Base-by-base conservation (phyloP, 192 early-diverging fungal genomes). In the Gigaspora rosea region DNA sequence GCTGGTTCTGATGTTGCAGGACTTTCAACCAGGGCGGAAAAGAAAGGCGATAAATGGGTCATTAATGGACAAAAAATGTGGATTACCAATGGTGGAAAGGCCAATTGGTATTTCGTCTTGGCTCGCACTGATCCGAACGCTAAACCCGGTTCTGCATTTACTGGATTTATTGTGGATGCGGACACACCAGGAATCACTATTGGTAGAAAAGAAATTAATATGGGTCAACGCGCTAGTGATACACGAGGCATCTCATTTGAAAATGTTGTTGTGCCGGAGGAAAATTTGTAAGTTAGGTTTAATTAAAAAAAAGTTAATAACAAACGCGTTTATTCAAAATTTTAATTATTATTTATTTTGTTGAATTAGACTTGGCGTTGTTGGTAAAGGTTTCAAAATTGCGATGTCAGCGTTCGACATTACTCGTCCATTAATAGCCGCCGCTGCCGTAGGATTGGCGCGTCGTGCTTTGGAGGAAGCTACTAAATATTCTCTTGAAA, bases 321-420 rank as follows among this genome's bases (percentile, higher is more conserved):
- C 8, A 48, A 46, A 71, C 15, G 32, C 50, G 4, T 22, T 8
- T 4, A 52, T 1, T 2, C 9, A 8, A 71, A 52, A 8, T 71
- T 52, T 71, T 33, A 41, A 41, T 41, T 41, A 1, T 27, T 12
- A 2, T 46, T 41, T 2, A 64, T 41, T 6, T 27, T 22, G 11
- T 46, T 41, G 2, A 64, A 27, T 18, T 59, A 81, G 88, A 9
- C 83, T 94, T 35, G 93, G 92, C 32, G 82, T 80, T n/a, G 84
- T 86, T 69, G 92, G 92, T 48, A 82, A 93, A 78, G 96, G 96
- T n/a, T 98, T 97, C 87, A 94, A 95, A 85, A 95, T 97, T 84
- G 95, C 95, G 52, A 98, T 98, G 96, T 91, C 92, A 46, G 95
- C 95, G 5, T 98, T 98, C 82, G 95, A 98, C 79, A 94, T 92